Evolutionary conservation across 441 rosid genomes (phyloP).

Genomic region (Gossypium gossypioides): DNA sequence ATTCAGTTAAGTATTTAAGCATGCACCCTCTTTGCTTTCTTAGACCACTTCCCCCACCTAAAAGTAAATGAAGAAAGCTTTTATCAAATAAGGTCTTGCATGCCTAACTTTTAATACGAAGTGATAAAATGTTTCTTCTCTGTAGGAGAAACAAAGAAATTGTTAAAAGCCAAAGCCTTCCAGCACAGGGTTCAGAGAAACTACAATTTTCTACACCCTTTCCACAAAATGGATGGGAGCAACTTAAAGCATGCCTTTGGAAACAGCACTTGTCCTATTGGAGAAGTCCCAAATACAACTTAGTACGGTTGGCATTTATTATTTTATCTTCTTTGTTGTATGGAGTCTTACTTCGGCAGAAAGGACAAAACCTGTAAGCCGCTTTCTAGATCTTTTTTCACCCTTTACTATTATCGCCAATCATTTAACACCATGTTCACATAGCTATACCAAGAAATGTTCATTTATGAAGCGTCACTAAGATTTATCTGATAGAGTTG

Average conservation of each 20-base stretch:
- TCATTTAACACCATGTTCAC: not conserved
- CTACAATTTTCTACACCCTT: slow-evolving; percentile 32
- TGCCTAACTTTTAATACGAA: not conserved
- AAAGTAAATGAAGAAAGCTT: not conserved
- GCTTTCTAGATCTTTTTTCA: not conserved
- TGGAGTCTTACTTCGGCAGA: slow-evolving; percentile 41
- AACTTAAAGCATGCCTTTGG: slow-evolving; percentile 60
- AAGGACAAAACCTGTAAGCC: slow-evolving; percentile 35
- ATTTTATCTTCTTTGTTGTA: slow-evolving; percentile 26
- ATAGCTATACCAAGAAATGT: not conserved
- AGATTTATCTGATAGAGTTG: not conserved
- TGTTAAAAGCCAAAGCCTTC: slow-evolving; percentile 26
- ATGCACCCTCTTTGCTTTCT: not conserved
- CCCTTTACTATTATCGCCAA: not conserved
- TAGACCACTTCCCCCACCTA: not conserved
- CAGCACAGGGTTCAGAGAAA: slow-evolving; percentile 25
- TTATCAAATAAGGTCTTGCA: not conserved
- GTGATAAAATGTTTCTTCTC: not conserved
- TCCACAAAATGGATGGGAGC: slow-evolving; percentile 40
- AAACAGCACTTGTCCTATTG: slow-evolving; percentile 54
- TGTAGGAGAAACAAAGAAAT: slow-evolving; percentile 31
- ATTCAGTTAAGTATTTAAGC: not conserved
- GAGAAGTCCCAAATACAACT: slow-evolving; percentile 44
- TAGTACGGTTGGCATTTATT: slow-evolving; percentile 29
- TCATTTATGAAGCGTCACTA: not conserved